phyloP scores from a whole-genome alignment of 768 basidiomycete species.

The Paxillus involutus region DNA sequence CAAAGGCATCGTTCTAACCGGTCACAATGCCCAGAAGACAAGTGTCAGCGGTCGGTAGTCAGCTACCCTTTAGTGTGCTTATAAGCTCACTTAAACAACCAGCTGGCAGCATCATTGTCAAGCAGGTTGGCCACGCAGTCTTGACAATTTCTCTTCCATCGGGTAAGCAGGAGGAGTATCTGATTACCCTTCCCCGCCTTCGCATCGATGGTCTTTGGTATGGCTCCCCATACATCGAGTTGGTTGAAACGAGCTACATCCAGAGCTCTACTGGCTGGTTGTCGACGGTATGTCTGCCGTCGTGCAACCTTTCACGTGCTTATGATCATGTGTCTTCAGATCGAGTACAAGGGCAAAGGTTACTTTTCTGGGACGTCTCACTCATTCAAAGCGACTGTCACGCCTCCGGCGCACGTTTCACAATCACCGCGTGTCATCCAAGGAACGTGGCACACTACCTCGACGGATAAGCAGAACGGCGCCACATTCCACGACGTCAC shows the following conservation, averaged over 20 bases:
- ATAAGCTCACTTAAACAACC: constrained; percentile 5
- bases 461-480: constrained; percentile 47
- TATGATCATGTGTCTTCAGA: constrained; percentile 45
- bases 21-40: constrained; percentile 96
- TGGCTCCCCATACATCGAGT: constrained; percentile 90
- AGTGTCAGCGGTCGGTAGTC: constrained; percentile 68
- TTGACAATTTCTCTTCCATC: constrained; percentile 64
- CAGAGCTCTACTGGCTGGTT: constrained; percentile 61
- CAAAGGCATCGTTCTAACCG: constrained; percentile 75
- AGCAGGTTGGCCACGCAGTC: constrained; percentile 92
- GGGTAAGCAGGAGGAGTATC: constrained; percentile 65
- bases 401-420: constrained; percentile 46
- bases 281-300: constrained; percentile 39
- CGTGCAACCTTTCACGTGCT: constrained; percentile 10
- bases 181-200: constrained; percentile 90
- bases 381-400: constrained; percentile 82
- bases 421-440: constrained; percentile 57
- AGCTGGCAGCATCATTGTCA: constrained; percentile 80
- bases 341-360: constrained; percentile 96
- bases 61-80: background rate
- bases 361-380: constrained; percentile 95
- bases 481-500: constrained; percentile 76
- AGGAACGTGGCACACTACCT: constrained; percentile 78
- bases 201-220: constrained; percentile 94
- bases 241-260: constrained; percentile 81